phyloP scores from a whole-genome alignment of 441 rosid species.

The Geranium incanum region DNA sequence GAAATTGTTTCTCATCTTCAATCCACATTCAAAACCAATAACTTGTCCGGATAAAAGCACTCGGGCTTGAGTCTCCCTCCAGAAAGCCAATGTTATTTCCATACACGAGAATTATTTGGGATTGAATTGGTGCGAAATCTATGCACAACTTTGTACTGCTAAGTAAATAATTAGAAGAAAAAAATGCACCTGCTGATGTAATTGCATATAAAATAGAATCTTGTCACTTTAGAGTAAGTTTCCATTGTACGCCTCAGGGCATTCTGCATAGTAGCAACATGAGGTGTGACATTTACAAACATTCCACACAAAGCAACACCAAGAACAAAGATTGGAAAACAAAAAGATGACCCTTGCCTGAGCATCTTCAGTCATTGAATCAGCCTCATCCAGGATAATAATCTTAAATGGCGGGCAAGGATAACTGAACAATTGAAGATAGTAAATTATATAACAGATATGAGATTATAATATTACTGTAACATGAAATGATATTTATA shows the following conservation, averaged over 20 bases:
- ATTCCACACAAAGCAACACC: conserved; percentile 4
- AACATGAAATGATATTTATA: conserved; percentile 10
- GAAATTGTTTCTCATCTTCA: not conserved
- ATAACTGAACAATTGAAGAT: conserved; percentile 40
- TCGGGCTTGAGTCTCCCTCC: conserved; percentile 3
- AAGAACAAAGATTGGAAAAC: not conserved
- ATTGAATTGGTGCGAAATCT: conserved; percentile 7
- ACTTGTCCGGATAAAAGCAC: conserved; percentile 2
- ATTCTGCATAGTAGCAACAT: conserved; percentile 39
- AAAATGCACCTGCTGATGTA: conserved; percentile 80
- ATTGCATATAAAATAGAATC: conserved; percentile 89
- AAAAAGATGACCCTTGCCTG: conserved; percentile 45
- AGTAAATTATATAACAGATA: conserved; percentile 11
- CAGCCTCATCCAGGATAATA: conserved; percentile 90
- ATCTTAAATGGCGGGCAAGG: conserved; percentile 93
- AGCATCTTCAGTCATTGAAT: conserved; percentile 99
- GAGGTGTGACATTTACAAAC: conserved; percentile 8
- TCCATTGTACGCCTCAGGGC: conserved; percentile 96
- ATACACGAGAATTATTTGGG: not conserved
- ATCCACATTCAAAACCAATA: not conserved
- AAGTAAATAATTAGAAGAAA: not conserved
- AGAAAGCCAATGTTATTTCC: not conserved
- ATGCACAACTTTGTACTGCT: not conserved
- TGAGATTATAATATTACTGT: not conserved
- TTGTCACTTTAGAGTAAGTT: conserved; percentile 84